These are phyloP conservation scores for Suhomyces bolitotheri DNA, from an alignment of 1,139 yeast genomes.

Conservation along the genomic window DNA sequence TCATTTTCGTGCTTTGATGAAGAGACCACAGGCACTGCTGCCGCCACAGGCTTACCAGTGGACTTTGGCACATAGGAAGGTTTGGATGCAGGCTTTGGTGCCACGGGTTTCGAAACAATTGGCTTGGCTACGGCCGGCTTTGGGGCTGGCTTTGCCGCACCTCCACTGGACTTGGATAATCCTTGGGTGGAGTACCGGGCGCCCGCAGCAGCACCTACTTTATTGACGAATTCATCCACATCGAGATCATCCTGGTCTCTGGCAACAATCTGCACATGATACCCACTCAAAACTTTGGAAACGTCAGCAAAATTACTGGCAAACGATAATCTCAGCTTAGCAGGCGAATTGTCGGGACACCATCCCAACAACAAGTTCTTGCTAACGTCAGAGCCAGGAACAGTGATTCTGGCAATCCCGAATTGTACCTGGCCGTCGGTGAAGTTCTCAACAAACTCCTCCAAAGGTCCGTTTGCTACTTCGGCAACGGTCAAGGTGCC, in stretches of 20 bases:
- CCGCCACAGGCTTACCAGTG: constrained; percentile 45
- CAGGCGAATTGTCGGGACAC: constrained; percentile 88
- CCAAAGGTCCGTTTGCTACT: constrained; percentile 64
- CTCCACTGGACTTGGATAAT: constrained; percentile 5
- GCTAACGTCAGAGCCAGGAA: constrained; percentile 84
- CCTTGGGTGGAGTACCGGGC: constrained; percentile 81
- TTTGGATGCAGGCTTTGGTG: constrained; percentile 17
- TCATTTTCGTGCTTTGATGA: constrained; percentile 17
- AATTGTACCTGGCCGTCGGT: constrained; percentile 89
- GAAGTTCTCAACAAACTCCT: constrained; percentile 78
- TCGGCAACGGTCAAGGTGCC: constrained; percentile 57
- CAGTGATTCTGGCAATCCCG: constrained; percentile 84
- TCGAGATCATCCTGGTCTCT: constrained; percentile 89
- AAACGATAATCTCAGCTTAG: constrained; percentile 71
- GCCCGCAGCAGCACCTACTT: constrained; percentile 90
- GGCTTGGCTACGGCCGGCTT: constrained; percentile 28
- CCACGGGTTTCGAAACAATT: constrained; percentile 24
- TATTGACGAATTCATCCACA: constrained; percentile 68
- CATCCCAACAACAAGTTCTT: constrained; percentile 87
- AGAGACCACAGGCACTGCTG: constrained; percentile 14
- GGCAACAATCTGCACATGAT: constrained; percentile 96
- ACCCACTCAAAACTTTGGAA: constrained; percentile 68
- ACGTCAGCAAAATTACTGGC: constrained; percentile 77
- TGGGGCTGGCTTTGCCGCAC: constrained; percentile 21
- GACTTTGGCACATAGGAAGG: constrained; percentile 38